Evolutionary conservation across 2,329 filamentous ascomycete species (phyloP), one percentile per base, ranked within the genome.

Genomic region (Knoxdaviesia capensis): DNA sequence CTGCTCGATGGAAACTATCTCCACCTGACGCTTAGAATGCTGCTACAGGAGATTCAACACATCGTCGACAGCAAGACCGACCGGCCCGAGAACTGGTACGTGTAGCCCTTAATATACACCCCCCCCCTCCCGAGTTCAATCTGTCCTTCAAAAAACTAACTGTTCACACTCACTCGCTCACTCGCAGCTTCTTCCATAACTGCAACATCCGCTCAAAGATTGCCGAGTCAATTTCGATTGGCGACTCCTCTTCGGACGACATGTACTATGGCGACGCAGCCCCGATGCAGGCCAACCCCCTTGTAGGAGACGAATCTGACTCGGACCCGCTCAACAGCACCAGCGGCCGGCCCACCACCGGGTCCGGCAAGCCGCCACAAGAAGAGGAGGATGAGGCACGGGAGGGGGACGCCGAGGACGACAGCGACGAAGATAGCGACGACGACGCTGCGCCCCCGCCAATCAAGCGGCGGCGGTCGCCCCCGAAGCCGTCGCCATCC

Each of bases 1-100:
- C 65, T 98, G 7, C 69, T 98, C 31, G 90, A 98, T 58, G 90
- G 85, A 4, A 96, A 94, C 56, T 98, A 94, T 56, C 69, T 98
- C 6, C 79, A 94, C 53, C 3, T 20, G 20, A 20, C 20, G 20
- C 20, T 20, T 20, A 20, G 20, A 20, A 20, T 20, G 20, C 20
- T 20, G 3, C 20, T 20, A 20, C 87, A 94, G 57, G 92, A 98
- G 48, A 77, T 94, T 34, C 88, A 94, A 50, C 80, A 85, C 53
- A 74, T 87, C 4, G 80, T 94, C 32, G 86, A 92, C 50, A 86
- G 80, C 59, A 81, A 77, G 54, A 80, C 80, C 45, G 87, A 94
- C 54, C 74, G 82, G 34, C 69, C 82, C 41, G 84, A 93, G 49
- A 69, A 86, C 42, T 84, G 83, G 81, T 85, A 61, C 55, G 66